Percentiles rank a stretch among this genome's conserved stretches.
Evolutionary conservation across 2,329 filamentous ascomycete genomes (phyloP).

Genomic region (Sporothrix mexicana): DNA sequence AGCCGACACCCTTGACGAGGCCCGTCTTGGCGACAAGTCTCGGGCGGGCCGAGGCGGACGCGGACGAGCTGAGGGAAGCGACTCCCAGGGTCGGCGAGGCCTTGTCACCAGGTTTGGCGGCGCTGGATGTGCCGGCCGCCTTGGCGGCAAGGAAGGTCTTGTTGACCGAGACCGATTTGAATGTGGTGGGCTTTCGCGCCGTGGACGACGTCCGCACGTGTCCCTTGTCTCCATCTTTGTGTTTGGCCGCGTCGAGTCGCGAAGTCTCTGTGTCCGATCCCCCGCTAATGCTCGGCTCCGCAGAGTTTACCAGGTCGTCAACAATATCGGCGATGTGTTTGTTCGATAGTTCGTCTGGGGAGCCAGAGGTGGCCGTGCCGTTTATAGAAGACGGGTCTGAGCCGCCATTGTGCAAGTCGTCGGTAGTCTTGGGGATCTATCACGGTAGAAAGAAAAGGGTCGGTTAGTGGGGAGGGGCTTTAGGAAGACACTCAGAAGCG

Average conservation of each 20-base stretch:
- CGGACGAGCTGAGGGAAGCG: conserved; percentile 50
- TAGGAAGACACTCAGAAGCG: conserved; percentile 25
- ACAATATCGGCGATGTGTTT: conserved; percentile 62
- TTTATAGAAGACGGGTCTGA: conserved; percentile 55
- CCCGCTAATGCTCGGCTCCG: conserved; percentile 72
- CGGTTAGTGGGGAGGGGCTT: conserved; percentile 2
- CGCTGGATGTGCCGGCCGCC: conserved; percentile 50
- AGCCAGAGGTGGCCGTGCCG: conserved; percentile 46
- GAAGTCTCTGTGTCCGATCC: conserved; percentile 79
- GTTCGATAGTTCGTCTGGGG: conserved; percentile 60
- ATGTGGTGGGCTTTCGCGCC: conserved; percentile 75
- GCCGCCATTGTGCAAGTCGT: conserved; percentile 56
- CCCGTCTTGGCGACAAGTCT: conserved; percentile 78
- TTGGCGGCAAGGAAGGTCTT: conserved; percentile 83
- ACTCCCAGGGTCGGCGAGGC: conserved; percentile 52
- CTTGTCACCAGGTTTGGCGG: conserved; percentile 60
- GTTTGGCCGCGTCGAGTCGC: conserved; percentile 60
- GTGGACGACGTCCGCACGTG: conserved; percentile 64
- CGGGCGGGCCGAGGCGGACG: conserved; percentile 61
- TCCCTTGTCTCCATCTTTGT: conserved; percentile 62
- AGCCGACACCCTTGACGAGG: conserved; percentile 56
- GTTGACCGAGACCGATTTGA: conserved; percentile 86
- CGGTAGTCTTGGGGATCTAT: conserved; percentile 46
- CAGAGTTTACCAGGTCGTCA: conserved; percentile 65
- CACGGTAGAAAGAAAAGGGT: conserved; percentile 41